A percentile compares a stretch with the other conserved stretches of the same genome.
phyloP scores from a whole-genome alignment of 441 rosid genomes.

The Gossypium lobatum region DNA sequence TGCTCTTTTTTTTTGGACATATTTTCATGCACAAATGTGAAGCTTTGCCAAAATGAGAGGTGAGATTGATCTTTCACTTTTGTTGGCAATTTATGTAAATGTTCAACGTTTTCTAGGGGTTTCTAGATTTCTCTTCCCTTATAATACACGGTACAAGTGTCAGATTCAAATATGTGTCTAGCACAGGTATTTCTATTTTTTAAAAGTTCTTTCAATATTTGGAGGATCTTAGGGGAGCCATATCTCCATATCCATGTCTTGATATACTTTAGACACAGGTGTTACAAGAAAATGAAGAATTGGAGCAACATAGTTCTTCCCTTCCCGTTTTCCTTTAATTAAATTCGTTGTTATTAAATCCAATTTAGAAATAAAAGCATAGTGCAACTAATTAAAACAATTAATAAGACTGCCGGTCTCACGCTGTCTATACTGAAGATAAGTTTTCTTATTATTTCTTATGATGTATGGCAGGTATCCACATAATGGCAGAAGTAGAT shows the following conservation, averaged over 20 bases:
- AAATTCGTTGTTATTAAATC: not conserved
- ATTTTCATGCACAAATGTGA: conserved; percentile 29
- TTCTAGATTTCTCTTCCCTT: not conserved
- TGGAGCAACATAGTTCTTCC: not conserved
- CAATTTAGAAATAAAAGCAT: not conserved
- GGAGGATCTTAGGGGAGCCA: not conserved
- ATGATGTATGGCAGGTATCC: conserved; percentile 59
- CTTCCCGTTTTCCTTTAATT: not conserved
- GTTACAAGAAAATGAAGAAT: not conserved
- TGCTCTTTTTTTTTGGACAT: conserved; percentile 16
- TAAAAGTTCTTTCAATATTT: not conserved
- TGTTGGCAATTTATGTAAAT: not conserved
- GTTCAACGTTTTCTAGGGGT: not conserved
- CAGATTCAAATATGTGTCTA: not conserved
- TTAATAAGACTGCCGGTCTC: not conserved
- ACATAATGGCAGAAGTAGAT: conserved; percentile 90
- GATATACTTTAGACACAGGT: not conserved
- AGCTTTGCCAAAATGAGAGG: conserved; percentile 97
- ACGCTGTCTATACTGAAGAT: not conserved
- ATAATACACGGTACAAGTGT: not conserved
- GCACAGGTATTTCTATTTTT: not conserved
- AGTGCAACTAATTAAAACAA: not conserved
- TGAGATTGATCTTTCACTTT: conserved; percentile 24
- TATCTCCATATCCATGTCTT: not conserved
- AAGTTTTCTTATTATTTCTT: conserved; percentile 7